These are phyloP conservation scores for Pisolithus thermaeus DNA, from an alignment of 1,284 basidiomycete genomes.

Conservation along the genomic window DNA sequence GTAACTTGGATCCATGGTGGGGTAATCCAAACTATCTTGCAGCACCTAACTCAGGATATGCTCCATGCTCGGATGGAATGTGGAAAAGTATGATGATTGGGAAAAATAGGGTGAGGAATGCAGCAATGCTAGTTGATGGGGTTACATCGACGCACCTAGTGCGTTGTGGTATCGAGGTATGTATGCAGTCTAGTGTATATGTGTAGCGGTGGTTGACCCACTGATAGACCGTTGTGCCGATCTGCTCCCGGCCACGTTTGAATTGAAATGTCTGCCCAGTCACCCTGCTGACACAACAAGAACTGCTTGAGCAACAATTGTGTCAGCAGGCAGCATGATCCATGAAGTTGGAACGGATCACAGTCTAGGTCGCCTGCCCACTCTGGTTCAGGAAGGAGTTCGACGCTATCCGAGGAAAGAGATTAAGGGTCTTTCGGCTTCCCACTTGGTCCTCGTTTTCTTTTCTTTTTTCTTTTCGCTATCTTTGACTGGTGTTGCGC, in stretches of 20 bases:
- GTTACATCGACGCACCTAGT: no score
- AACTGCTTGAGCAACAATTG: constrained; percentile 40
- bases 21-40: no score
- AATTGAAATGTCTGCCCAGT: constrained; percentile 45
- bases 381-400: neutral
- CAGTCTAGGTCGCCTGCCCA: neutral
- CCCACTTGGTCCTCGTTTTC: neutral
- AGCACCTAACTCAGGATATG: no score
- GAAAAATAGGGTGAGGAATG: no score
- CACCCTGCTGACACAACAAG: constrained; percentile 45
- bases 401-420: neutral
- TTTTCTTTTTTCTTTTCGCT: neutral
- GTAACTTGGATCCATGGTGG: no score
- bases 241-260: constrained; percentile 52
- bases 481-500: neutral
- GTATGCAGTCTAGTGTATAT: no score
- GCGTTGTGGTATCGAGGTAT: no score
- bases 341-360: neutral
- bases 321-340: constrained; percentile 16
- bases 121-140: no score
- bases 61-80: no score
- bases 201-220: no score
- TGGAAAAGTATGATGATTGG: no score
- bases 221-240: constrained; percentile 36
- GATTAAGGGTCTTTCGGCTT: no score